These are phyloP conservation scores for Trichoderma endophyticum DNA, from an alignment of 2,329 filamentous ascomycete species.

Conservation along the genomic window DNA sequence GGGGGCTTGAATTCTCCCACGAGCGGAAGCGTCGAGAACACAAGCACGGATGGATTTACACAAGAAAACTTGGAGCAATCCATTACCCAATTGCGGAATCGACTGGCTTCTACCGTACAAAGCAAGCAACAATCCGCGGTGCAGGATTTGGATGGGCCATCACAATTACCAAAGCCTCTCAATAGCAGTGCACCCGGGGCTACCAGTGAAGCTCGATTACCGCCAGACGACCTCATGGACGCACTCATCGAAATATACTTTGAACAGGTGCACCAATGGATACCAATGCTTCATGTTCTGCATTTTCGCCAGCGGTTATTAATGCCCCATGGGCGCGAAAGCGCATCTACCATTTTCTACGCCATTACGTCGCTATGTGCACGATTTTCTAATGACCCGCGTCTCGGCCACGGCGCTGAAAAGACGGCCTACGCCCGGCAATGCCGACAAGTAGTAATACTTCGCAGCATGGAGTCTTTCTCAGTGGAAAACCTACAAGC, in stretches of 20 bases:
- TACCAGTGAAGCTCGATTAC: not conserved
- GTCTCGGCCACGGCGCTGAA: not conserved
- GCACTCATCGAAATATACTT: not conserved
- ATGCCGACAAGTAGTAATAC: not conserved
- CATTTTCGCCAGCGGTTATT: not conserved
- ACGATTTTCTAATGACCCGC: not conserved
- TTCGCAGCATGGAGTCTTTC: not conserved
- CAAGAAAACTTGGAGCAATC: not conserved
- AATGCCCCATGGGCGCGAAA: not conserved
- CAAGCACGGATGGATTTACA: not conserved
- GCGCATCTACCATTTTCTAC: not conserved
- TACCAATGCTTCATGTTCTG: not conserved
- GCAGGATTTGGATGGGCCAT: not conserved
- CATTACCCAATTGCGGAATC: not conserved
- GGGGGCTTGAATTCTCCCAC: not conserved
- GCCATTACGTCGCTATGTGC: not conserved
- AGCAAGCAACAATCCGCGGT: not conserved
- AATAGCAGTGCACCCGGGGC: not conserved
- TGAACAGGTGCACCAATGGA: not conserved
- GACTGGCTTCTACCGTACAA: not conserved
- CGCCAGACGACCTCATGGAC: not conserved
- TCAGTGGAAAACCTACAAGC: not conserved
- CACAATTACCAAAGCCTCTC: not conserved
- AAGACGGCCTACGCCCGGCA: not conserved
- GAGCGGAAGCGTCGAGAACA: not conserved